phyloP scores from a whole-genome alignment of 148 eudicot species.

The Rhododendron griersonianum region DNA sequence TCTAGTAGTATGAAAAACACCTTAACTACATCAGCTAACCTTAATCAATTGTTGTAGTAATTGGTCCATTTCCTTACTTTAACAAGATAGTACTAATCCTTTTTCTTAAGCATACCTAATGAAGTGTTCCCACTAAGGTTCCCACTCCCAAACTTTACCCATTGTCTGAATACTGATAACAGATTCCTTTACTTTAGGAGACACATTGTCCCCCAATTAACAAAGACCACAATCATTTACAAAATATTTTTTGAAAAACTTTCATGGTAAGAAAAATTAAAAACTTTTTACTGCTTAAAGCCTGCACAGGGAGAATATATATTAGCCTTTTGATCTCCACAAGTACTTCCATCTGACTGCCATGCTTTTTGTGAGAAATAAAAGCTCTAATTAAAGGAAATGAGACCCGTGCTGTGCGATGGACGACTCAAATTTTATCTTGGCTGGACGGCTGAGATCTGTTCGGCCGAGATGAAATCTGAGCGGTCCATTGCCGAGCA shows the following conservation, averaged over 20 bases:
- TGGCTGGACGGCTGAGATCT: too few relatives aligned
- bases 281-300: neutral
- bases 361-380: neutral
- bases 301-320: slow-evolving; percentile 7
- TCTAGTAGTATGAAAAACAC: neutral
- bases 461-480: too few relatives aligned
- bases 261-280: neutral
- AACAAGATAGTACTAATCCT: slow-evolving; percentile 16
- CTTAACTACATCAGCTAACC: neutral
- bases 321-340: neutral
- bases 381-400: neutral
- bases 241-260: neutral
- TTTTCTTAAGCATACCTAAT: slow-evolving; percentile 34
- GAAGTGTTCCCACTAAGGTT: slow-evolving; percentile 35
- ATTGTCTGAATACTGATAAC: slow-evolving; percentile 24
- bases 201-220: slow-evolving; percentile 48
- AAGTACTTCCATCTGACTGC: neutral
- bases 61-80: slow-evolving; percentile 4
- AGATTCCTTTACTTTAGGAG: slow-evolving; percentile 44
- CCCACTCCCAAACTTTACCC: slow-evolving; percentile 30
- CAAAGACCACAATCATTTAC: slow-evolving; percentile 48
- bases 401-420: neutral
- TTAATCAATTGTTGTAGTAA: slow-evolving; percentile 8
- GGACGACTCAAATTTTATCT: too few relatives aligned
- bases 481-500: too few relatives aligned